These are phyloP conservation scores for Voacanga thouarsii DNA, from an alignment of 257 asterid genomes.

Conservation along the genomic window DNA sequence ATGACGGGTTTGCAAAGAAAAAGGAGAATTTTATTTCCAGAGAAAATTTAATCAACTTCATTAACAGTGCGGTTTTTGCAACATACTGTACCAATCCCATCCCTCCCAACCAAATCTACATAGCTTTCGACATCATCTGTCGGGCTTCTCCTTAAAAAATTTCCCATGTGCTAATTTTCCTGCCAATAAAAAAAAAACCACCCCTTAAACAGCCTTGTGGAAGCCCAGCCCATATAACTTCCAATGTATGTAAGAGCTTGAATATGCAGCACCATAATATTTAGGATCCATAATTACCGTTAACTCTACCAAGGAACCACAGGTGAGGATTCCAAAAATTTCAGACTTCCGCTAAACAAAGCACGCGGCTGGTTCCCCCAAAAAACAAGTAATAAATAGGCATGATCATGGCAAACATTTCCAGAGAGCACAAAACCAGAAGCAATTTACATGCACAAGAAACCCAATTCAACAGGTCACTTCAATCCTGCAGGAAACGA, in stretches of 20 bases:
- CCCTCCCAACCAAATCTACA: slow-evolving; percentile 5
- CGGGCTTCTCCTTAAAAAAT: slow-evolving; percentile 2
- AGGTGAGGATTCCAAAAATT: neutral
- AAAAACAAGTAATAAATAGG: slow-evolving; percentile 1
- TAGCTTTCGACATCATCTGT: slow-evolving; percentile 11
- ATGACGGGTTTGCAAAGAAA: neutral
- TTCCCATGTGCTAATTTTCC: neutral
- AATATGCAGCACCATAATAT: slow-evolving; percentile 1
- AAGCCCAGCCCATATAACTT: neutral
- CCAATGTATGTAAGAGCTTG: neutral
- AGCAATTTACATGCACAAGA: slow-evolving; percentile 7
- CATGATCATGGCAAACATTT: neutral
- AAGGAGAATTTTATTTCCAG: slow-evolving; percentile 7
- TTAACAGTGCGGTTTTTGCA: slow-evolving; percentile 1
- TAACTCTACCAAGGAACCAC: neutral
- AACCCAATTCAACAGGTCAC: neutral
- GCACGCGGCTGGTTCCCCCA: neutral
- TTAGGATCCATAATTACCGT: neutral
- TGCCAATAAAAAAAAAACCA: neutral
- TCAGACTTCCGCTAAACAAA: neutral
- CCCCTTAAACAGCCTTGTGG: neutral
- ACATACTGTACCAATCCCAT: slow-evolving; percentile 2
- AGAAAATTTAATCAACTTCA: slow-evolving; percentile 2
- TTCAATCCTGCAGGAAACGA: neutral
- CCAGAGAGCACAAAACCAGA: neutral